phyloP scores from a whole-genome alignment of 2,329 filamentous ascomycete species.

The Dothistroma septosporum region DNA sequence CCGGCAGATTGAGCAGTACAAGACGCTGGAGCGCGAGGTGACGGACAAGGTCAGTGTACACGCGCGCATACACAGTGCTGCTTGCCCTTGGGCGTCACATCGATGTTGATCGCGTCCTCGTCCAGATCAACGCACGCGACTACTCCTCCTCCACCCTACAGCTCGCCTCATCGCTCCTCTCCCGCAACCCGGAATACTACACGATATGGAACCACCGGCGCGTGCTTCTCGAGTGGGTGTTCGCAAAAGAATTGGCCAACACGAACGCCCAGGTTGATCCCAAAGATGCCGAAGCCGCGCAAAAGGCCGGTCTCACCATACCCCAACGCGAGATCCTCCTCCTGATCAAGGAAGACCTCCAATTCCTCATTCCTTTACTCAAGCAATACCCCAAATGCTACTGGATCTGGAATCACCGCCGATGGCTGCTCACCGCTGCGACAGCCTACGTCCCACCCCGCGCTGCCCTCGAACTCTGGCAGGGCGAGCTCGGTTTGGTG shows the following conservation, averaged over 20 bases:
- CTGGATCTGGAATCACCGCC: conserved; percentile 97
- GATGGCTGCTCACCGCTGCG: conserved; percentile 75
- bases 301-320: conserved; percentile 27
- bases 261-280: conserved; percentile 26
- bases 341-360: conserved; percentile 67
- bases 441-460: conserved; percentile 57
- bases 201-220: conserved; percentile 88
- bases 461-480: conserved; percentile 67
- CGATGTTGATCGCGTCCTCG: neutral
- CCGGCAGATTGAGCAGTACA: conserved; percentile 72
- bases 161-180: conserved; percentile 68
- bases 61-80: conserved; percentile 36
- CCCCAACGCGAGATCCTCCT: conserved; percentile 42
- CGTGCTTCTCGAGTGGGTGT: conserved; percentile 60
- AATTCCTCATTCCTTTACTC: conserved; percentile 78
- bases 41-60: conserved; percentile 54
- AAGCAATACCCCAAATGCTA: conserved; percentile 92
- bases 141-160: conserved; percentile 57
- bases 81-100: neutral
- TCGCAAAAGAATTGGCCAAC: conserved; percentile 46
- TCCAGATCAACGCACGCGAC: conserved; percentile 43
- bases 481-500: conserved; percentile 75
- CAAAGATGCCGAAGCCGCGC: conserved; percentile 26
- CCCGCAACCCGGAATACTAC: conserved; percentile 82
- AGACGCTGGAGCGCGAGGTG: conserved; percentile 64